Evolutionary conservation across 2,329 filamentous ascomycete genomes (phyloP), one percentile per base, ranked within the genome.

Genomic region (Pseudogymnoascus sp.): DNA sequence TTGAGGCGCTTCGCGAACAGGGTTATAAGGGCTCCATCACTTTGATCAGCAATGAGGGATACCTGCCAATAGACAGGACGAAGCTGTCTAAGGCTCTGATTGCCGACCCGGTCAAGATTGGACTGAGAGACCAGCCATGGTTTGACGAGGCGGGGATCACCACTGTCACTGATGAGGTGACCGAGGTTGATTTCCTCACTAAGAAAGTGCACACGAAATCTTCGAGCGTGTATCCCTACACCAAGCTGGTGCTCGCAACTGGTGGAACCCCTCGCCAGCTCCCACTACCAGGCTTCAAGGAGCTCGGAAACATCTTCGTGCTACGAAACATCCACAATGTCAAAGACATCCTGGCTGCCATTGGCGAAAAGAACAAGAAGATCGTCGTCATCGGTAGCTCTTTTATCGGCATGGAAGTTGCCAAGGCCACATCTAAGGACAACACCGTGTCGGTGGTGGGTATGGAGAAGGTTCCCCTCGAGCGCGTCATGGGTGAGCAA

Each of bases 381-480:
- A 86, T 99, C 68, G 91, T 96, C 56, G 82, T 99, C 12, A 82
- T 99, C 62, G 95, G 95, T 42, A 93, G 89, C 64, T 96, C 91
- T 0, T 99, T 99, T 76, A 99, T 99, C 72, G 95, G 95, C 42
- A 96, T 99, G 90, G 95, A 99, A 76, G 85, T 96, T n/a, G 93
- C 90, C 66, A 95, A 93, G 67, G 88, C 96, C 0, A 87, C 89
- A 0, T 78, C 84, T 50, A 89, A 89, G 70, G 89, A 89, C 70
- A 96, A 99, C 74, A 78, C 87, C 7, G 92, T 99, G 14, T 89
- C 89, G 6, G 86, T 97, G 42, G 81, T 99, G 21, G 95, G 95
- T 38, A 93, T 93, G 89, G 92, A 96, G 73, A 85, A 85, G 64
- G 86, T 86, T 11, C 93, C 95, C 0, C 83, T 97, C 67, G 90